Conservation (phyloP, 345 rosid species). For the Theobroma cacao region DNA sequence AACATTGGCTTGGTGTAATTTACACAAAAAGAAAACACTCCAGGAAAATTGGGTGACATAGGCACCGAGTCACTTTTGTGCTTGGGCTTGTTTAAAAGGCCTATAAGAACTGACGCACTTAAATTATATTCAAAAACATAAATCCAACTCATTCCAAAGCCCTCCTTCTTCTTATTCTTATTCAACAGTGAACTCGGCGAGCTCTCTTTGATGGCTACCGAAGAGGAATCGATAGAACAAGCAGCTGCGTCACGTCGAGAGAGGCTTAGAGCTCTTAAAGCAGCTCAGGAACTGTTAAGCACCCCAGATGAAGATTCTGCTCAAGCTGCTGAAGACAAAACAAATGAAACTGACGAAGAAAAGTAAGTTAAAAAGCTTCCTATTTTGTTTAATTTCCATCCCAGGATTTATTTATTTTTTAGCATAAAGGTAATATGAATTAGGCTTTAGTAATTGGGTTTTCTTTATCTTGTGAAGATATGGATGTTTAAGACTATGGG, state of each 20-base stretch:
- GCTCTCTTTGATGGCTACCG: conserved; percentile 40
- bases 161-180: neutral
- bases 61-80: no score
- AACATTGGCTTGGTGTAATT: no score
- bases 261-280: conserved; percentile 73
- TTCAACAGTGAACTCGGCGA: neutral
- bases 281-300: conserved; percentile 62
- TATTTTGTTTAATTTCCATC: neutral
- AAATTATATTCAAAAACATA: no score
- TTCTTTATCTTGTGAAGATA: neutral
- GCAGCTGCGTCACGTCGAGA: conserved; percentile 72
- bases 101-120: neutral
- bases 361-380: conserved; percentile 16
- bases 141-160: neutral
- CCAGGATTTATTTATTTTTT: neutral
- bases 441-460: no score
- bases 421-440: neutral
- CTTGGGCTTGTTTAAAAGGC: neutral
- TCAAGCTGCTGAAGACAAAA: conserved; percentile 27
- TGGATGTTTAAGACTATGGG: neutral
- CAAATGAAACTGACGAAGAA: conserved; percentile 31
- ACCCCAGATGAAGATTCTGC: conserved; percentile 44
- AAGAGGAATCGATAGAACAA: conserved; percentile 66
- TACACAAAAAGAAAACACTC: no score
- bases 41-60: no score